Evolutionary conservation across 768 basidiomycete species (phyloP), one percentile per base, ranked within the genome.

Genomic region (Terana coerulea): DNA sequence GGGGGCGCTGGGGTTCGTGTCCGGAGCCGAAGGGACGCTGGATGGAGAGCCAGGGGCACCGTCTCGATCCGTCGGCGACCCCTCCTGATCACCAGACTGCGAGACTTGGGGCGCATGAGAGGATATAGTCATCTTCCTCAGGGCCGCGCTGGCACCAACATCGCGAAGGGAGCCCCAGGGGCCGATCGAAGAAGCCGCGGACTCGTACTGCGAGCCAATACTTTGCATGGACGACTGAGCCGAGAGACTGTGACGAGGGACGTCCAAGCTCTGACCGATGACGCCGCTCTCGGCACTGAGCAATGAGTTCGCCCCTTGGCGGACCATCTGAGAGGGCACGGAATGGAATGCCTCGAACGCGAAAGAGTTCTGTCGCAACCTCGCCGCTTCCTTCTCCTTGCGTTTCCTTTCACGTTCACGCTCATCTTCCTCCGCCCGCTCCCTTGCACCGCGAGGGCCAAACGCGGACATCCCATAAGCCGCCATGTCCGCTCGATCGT

Each of bases 321-420:
- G 69, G 28, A 64, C 63, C 56, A 76, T 71, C 29, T 65, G 65
- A 31, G 60, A 69, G 24, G 72, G 73, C 1, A 84, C 77, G 1
- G 83, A 80, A 63, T 91, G 84, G 72, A 91, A 93, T 1, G 88
- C 85, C 60, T 93, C 90, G 62, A 80, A 91, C 1, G 86, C 78
- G 21, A 73, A 71, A 2, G 77, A 62, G 43, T 67, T 68, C 45
- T 72, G 65, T 7, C 76, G 59, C 47, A 78, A 59, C 21, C 69
- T 68, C 30, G 76, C 73, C 53, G 74, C 69, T 42, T 77, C 77
- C 64, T 78, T 83, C 62, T 75, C 77, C 61, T 78, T 79, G 59
- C 73, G 66, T 42, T 74, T 67, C 50, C 83, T 72, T 75, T 69
- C 64, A 75, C 80, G 59, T 59, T 76, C 75, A 5, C 63, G 56